Base-by-base conservation (phyloP, 495 filamentous ascomycete species). In the Gamarada debralockiae region DNA sequence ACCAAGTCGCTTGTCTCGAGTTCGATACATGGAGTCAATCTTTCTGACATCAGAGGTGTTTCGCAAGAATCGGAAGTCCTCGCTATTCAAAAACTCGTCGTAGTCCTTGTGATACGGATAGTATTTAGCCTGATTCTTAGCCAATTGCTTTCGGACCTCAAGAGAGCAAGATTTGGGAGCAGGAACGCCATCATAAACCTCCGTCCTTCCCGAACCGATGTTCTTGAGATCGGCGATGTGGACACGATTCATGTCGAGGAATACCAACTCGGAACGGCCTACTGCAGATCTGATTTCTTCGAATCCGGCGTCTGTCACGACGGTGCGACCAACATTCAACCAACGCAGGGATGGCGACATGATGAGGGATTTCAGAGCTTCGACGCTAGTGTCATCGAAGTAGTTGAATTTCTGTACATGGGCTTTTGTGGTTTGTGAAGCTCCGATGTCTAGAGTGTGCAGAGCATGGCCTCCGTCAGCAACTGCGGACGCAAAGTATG, bases 21-120 rank as follows among this genome's bases (percentile, higher is more conserved):
- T 73, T 10, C 68, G 65, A 55, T 73, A 73, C 29, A 69, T 67
- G 22, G 63, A 65, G 44, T 73, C 61, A 37, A 73, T 68, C 15
- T 67, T 63, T n/a, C 71, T 51, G 9, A 72, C 63, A 50, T 70
- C 69, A 45, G 52, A 59, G 5, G 65, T 62, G 50, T 63, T 70
- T 14, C 64, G 55, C 6, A 73, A 37, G 49, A 64, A 70, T 25
- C 67, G 61, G 27, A 59, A 61, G 51, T 69, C 63, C 46, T 63
- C 61, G 20, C 52, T 42, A 10, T 22, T 47, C 50, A 64, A 31
- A 54, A 66, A 67, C 14, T 44, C 20, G 4, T 41, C 48, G 42
- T 67, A 70, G 9, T 44, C 42, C 53, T 52, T 14, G 22, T 65
- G 50, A 14, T 60, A 46, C 10, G 40, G 37, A 27, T 50, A 58